These are phyloP conservation scores for Jasminum sambac DNA, from an alignment of 257 asterid species.

Conservation along the genomic window DNA sequence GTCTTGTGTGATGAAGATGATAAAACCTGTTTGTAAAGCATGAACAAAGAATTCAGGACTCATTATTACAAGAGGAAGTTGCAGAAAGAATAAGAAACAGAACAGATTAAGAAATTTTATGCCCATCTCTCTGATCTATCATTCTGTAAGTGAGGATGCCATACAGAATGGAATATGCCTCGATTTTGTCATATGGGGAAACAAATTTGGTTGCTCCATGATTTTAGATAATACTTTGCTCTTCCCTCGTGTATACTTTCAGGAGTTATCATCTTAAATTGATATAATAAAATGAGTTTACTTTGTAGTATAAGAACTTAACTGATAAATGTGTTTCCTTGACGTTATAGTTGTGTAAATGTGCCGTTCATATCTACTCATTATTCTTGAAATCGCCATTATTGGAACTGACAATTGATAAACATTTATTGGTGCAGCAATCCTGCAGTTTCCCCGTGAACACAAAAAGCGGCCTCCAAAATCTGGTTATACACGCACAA, in stretches of 20 bases:
- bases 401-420: constrained; percentile 39
- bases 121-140: not conserved
- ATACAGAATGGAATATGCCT: not conserved
- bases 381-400: constrained; percentile 14
- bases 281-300: not conserved
- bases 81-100: not conserved
- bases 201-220: not conserved
- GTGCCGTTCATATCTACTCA: constrained; percentile 17
- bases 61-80: constrained; percentile 7
- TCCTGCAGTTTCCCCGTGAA: constrained; percentile 83
- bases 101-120: constrained; percentile 2
- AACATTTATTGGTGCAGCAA: constrained; percentile 66
- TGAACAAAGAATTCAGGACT: constrained; percentile 4
- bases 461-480: constrained; percentile 79
- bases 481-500: constrained; percentile 84
- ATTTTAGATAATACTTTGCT: constrained; percentile 6
- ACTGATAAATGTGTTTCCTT: constrained; percentile 11
- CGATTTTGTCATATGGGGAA: not conserved
- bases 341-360: constrained; percentile 19
- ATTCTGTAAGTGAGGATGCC: not conserved
- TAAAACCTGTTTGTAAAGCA: constrained; percentile 10
- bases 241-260: constrained; percentile 7
- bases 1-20: not conserved
- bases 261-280: not conserved
- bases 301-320: constrained; percentile 1